These are phyloP conservation scores for Sarcomyxa edulis DNA, from an alignment of 768 basidiomycete genomes.

Conservation along the genomic window DNA sequence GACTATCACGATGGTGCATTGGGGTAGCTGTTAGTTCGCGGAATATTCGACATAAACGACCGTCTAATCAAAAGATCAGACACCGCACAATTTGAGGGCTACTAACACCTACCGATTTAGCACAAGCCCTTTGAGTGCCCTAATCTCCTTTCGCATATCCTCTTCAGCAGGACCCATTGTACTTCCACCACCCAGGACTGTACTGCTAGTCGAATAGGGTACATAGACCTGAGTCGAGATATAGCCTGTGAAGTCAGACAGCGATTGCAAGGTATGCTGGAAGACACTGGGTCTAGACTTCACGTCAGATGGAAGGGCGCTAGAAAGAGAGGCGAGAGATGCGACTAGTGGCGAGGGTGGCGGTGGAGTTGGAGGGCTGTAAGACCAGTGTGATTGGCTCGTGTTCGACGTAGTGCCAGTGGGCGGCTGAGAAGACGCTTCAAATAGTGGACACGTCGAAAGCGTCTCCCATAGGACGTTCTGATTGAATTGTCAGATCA, in stretches of 20 bases:
- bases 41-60: too few relatives aligned
- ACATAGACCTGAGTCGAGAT: constrained; percentile 67
- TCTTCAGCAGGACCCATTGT: constrained; percentile 47
- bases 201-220: constrained; percentile 25
- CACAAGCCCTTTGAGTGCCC: constrained; percentile 74
- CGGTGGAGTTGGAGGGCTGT: constrained; percentile 23
- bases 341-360: constrained; percentile 31
- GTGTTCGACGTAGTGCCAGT: constrained; percentile 9
- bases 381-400: constrained; percentile 30
- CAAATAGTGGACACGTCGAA: constrained; percentile 45
- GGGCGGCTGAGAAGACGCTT: constrained; percentile 14
- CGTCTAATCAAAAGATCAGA: too few relatives aligned
- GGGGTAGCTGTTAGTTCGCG: too few relatives aligned
- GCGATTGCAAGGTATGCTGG: constrained; percentile 59
- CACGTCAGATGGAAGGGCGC: constrained; percentile 23
- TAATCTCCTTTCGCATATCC: constrained; percentile 67
- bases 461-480: constrained; percentile 58
- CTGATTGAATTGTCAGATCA: constrained; percentile 25
- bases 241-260: constrained; percentile 75
- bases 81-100: too few relatives aligned
- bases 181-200: constrained; percentile 25
- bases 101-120: constrained; percentile 54
- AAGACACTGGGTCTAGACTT: constrained; percentile 29
- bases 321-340: constrained; percentile 29
- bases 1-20: too few relatives aligned